Base-by-base conservation (phyloP, 148 eudicot genomes). In the Spergularia marina region DNA sequence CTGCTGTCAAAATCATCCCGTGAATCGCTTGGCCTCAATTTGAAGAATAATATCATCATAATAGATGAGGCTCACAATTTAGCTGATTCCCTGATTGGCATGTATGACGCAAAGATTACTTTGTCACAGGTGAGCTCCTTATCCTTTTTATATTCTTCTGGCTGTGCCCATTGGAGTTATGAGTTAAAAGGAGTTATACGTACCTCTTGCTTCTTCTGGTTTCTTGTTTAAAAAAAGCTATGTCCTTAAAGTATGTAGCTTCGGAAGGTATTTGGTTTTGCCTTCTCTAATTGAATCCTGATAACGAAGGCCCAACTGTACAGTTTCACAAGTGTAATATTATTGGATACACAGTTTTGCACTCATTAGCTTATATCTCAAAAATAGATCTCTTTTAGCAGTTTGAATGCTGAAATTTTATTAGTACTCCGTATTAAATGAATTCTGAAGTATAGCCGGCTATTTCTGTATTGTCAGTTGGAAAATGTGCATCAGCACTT, bases 1-100 rank as follows among this genome's bases (percentile, higher is more conserved):
- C 85, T 94, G 77, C 86, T 94, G 61, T 94, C 97, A 71, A 94
- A 91, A 87, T 86, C 93, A 56, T 90, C 98, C 47, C 93, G 98
- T 62, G 97, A 94, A 86, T 92, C 96, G n/a, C 93, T 94, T 81
- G 96, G 96, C 59, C 83, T 94, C 76, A 85, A 83, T 76, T 80
- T 94, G 79, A 86, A 94, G 83, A 83, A 90, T 65, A 92, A 77
- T 77, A 70, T 91, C 53, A 82, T 94, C 62, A 89, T 94, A 76
- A 89, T 94, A 79, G 98, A 94, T 10, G 98, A 94, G 86, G 98
- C 97, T 76, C 98, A 94, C 79, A 94, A 94, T 83, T 84, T 94
- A 74, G 98, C 98, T 34, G 98, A 94, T 83, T 91, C 97, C 73
- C 97, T 94, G 73, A 89, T 90, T 77, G 84, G 96, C 87, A 90